Evolutionary conservation across 805 yeast genomes (phyloP), one percentile per base, ranked within the genome.

Genomic region (Schwanniomyces polymorphus): DNA sequence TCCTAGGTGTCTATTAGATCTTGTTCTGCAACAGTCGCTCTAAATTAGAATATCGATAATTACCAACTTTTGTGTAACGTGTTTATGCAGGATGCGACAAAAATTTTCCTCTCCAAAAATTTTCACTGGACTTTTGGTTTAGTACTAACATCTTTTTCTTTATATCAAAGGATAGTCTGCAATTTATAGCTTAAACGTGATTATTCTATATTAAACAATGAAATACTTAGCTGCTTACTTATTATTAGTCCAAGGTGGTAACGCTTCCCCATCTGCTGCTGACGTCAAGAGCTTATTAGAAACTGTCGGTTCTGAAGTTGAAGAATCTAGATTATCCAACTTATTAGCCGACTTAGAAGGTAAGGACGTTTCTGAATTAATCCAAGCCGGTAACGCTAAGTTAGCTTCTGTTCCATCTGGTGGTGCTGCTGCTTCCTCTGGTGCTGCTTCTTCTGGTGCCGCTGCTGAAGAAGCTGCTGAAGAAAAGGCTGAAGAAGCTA

Each of bases 361-460:
- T 78, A 94, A 94, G 86, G 69, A 88, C 70, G 81, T 90, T 65
- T 82, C 77, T 62, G 97, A 89, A 71, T 85, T 94, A 78, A 84
- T 94, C 65, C 86, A 95, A 65, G 92, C 84, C 79, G 99, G 99
- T 82, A 78, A 87, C 78, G 77, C 86, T 80, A 94, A 94, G 84
- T 88, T 94, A 73, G 96, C 98, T 64, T 85, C 98, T 61, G 95
- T 92, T 61, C 97, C 98, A 77, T 66, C 97, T 68, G 97, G 97
- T 75, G 97, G 97, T 79, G 94, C 97, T 75, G 96, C 94, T 74
- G 82, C 91, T 68, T 77, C 94, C 62, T 75, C 86, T 64, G 77
- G 82, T 67, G 81, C 79, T 67, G 85, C 87, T 60, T 82, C 86
- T 64, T 84, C 86, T 65, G 86, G 80, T 65, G 88, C 75, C 71